Conservation (phyloP, 768 basidiomycete genomes). For the Leucosporidium scottii region DNA sequence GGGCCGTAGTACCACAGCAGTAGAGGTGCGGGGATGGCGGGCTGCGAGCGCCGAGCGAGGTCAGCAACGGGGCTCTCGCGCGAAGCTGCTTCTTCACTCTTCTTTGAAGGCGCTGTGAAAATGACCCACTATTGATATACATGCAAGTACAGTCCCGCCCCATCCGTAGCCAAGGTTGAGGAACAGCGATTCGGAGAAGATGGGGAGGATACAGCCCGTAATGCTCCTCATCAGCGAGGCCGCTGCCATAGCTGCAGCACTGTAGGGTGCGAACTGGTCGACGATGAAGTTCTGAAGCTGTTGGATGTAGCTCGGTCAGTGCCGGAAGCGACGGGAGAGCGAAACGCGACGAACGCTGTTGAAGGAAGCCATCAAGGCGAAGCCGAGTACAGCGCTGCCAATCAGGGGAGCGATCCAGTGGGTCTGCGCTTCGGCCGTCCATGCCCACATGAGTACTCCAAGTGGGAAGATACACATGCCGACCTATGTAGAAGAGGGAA, state of each 20-base stretch:
- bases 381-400: constrained; percentile 2
- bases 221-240: not conserved
- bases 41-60: not conserved
- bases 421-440: constrained; percentile 5
- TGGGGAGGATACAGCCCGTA: constrained; percentile 6
- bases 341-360: not conserved
- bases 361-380: constrained; percentile 1
- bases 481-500: not conserved
- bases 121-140: not conserved
- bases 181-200: constrained; percentile 1
- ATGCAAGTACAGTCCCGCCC: constrained; percentile 4
- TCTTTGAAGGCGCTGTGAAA: too few species aligned
- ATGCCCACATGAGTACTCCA: constrained; percentile 7
- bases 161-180: constrained; percentile 10
- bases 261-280: constrained; percentile 7
- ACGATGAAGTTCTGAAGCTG: constrained; percentile 5
- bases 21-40: constrained; percentile 2
- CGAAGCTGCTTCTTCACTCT: not conserved
- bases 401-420: constrained; percentile 4
- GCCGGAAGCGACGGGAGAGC: not conserved
- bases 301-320: not conserved
- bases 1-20: not conserved
- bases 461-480: constrained; percentile 15
- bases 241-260: constrained; percentile 7
- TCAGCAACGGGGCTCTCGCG: not conserved